These are phyloP conservation scores for Mrakia frigida DNA, from an alignment of 768 basidiomycete species.

Conservation along the genomic window DNA sequence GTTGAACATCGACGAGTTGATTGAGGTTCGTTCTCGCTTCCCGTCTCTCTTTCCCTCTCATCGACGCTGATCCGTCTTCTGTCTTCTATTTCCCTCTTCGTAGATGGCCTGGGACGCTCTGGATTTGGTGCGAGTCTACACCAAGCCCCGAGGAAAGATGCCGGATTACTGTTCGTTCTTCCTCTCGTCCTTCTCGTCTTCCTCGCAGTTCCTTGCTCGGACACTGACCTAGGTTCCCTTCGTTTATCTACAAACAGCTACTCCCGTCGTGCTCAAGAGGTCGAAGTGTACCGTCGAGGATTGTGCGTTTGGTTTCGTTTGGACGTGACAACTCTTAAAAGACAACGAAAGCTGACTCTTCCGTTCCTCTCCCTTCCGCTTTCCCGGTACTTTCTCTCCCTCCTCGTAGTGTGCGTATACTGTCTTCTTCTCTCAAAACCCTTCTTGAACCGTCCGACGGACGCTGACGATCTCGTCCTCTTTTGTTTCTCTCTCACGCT, in stretches of 20 bases:
- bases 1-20: conserved; percentile 93
- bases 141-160: conserved; percentile 82
- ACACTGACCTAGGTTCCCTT: not conserved
- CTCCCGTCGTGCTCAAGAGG: conserved; percentile 70
- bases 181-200: not conserved
- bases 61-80: not conserved
- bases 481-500: not conserved
- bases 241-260: not conserved
- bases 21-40: conserved; percentile 47
- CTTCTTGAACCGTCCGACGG: too few species aligned
- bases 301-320: not conserved
- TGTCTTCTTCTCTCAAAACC: too few species aligned
- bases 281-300: conserved; percentile 55
- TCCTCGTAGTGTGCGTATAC: too few species aligned
- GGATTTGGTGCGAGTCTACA: conserved; percentile 87
- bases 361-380: not conserved
- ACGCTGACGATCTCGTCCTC: not conserved
- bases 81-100: not conserved
- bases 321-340: not conserved
- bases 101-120: conserved; percentile 76
- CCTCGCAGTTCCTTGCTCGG: too few species aligned
- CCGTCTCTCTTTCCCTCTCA: not conserved
- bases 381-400: not conserved
- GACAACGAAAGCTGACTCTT: conserved; percentile 59
- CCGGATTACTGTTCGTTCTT: conserved; percentile 73